These are phyloP conservation scores for Pseudogymnoascus sp. DNA, from an alignment of 2,329 filamentous ascomycete species.

Conservation along the genomic window DNA sequence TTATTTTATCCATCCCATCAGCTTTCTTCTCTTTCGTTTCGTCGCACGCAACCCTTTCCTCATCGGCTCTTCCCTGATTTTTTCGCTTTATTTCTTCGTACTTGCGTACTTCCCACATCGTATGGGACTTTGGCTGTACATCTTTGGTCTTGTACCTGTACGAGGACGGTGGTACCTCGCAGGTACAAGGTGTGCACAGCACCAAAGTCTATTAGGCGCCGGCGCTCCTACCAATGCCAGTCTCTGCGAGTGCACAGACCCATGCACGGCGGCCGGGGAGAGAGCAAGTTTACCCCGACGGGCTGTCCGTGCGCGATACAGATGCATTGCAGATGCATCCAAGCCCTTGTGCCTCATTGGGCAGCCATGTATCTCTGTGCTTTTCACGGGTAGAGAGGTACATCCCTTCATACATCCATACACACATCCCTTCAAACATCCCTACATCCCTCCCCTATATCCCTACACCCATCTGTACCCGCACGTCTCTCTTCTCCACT, in stretches of 20 bases:
- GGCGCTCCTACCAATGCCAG: background rate
- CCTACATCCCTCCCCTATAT: constrained; percentile 16
- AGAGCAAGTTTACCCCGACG: background rate
- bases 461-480: constrained; percentile 12
- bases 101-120: background rate
- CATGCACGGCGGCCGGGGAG: background rate
- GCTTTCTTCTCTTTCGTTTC: background rate
- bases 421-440: no score
- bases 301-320: background rate
- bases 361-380: background rate
- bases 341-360: constrained; percentile 4
- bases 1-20: constrained; percentile 4
- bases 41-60: background rate
- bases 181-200: background rate
- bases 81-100: background rate
- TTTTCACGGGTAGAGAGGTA: background rate
- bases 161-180: background rate
- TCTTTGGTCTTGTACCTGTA: background rate
- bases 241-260: background rate
- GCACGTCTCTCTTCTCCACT: background rate
- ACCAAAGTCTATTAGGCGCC: constrained; percentile 3
- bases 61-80: background rate
- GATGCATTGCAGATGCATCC: background rate
- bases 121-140: background rate
- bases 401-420: constrained; percentile 10